phyloP scores from a whole-genome alignment of 1,139 yeast genomes.

The Candida sp. region DNA sequence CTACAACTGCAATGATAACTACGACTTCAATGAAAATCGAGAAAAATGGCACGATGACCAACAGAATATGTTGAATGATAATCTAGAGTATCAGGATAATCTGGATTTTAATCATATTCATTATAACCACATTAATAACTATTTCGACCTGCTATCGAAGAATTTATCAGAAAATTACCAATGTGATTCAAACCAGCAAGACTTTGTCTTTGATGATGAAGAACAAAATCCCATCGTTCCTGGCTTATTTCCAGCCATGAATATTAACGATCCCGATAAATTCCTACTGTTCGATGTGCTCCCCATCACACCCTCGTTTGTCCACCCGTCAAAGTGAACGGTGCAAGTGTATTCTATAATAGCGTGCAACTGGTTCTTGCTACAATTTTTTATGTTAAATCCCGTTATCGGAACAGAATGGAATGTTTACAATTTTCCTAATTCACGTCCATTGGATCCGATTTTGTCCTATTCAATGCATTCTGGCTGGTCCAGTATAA shows the following conservation, averaged over 20 bases:
- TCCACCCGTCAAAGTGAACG: slow-evolving; percentile 2
- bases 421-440: not conserved
- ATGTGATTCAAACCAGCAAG: slow-evolving; percentile 1
- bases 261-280: slow-evolving; percentile 17
- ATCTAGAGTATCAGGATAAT: too few species aligned
- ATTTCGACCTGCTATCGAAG: not conserved
- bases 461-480: not conserved
- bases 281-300: slow-evolving; percentile 24
- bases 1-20: not conserved
- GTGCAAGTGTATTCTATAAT: too few species aligned
- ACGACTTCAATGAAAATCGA: too few species aligned
- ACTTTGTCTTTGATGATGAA: not conserved
- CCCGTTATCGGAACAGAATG: too few species aligned
- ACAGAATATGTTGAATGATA: too few species aligned
- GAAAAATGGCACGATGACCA: too few species aligned
- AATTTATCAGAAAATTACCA: not conserved
- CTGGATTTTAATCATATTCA: not conserved
- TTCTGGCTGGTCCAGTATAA: not conserved
- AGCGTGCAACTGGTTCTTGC: too few species aligned
- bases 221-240: slow-evolving; percentile 22
- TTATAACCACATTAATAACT: not conserved
- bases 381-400: too few species aligned
- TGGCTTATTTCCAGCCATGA: slow-evolving; percentile 38
- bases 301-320: slow-evolving; percentile 29
- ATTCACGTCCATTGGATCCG: too few species aligned